Conservation (phyloP, 2,329 filamentous ascomycete genomes). For the Allantophomopsis lycopodina region DNA sequence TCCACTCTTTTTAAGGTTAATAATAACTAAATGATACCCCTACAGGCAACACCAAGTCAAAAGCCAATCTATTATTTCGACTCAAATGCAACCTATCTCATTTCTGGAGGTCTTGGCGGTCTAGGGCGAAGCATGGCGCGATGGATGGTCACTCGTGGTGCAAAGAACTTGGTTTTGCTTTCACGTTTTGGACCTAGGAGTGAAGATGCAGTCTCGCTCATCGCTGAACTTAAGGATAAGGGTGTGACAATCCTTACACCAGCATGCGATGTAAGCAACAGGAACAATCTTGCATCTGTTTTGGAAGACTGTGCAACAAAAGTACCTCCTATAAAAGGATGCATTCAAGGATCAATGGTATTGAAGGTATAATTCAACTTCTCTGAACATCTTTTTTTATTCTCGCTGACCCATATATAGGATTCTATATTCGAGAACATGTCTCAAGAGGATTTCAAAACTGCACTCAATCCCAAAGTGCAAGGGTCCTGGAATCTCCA, state of each 20-base stretch:
- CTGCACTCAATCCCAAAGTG: neutral
- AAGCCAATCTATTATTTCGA: too few species aligned
- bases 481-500: conserved; percentile 2
- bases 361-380: too few species aligned
- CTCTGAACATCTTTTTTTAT: too few species aligned
- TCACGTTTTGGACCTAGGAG: conserved; percentile 8
- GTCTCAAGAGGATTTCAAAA: conserved; percentile 13
- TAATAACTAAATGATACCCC: too few species aligned
- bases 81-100: conserved; percentile 15
- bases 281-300: conserved; percentile 9
- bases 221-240: conserved; percentile 2
- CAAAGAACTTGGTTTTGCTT: conserved; percentile 15
- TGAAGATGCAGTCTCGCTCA: neutral
- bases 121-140: conserved; percentile 10
- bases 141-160: conserved; percentile 14
- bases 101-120: conserved; percentile 11
- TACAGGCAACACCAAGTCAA: too few species aligned
- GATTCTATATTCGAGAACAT: conserved; percentile 24
- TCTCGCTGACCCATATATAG: too few species aligned
- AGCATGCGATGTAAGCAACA: conserved; percentile 29
- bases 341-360: too few species aligned
- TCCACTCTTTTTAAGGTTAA: too few species aligned
- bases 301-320: too few species aligned
- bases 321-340: too few species aligned
- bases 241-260: conserved; percentile 28